A percentile compares a stretch with the other conserved stretches of the same genome.
These are phyloP conservation scores for Sarocladium oryzae DNA, from an alignment of 2,329 filamentous ascomycete species.

Conservation along the genomic window DNA sequence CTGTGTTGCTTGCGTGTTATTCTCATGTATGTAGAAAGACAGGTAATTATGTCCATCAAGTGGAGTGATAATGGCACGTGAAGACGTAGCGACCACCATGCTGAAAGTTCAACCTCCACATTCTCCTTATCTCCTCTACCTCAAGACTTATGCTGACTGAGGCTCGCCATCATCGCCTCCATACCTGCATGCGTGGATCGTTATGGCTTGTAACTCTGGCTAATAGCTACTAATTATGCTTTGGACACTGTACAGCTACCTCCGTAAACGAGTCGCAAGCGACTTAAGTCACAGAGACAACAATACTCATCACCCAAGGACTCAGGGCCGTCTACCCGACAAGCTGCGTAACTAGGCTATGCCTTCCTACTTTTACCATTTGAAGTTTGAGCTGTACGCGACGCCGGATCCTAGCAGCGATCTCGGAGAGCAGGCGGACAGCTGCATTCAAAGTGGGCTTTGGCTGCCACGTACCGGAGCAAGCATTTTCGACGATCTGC, in stretches of 20 bases:
- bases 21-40: no score
- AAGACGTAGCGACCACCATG: no score
- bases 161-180: neutral
- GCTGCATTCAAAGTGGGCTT: conserved; percentile 16
- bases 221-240: neutral
- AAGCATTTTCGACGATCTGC: conserved; percentile 50
- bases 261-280: neutral
- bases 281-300: neutral
- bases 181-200: neutral
- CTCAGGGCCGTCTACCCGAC: neutral
- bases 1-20: no score
- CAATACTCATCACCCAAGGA: neutral
- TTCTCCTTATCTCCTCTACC: no score
- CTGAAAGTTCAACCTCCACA: neutral
- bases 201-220: conserved; percentile 1
- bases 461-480: conserved; percentile 45
- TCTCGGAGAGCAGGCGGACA: conserved; percentile 11
- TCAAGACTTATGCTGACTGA: no score
- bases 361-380: conserved; percentile 58
- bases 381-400: conserved; percentile 60
- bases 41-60: no score
- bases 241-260: neutral
- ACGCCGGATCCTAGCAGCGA: conserved; percentile 29
- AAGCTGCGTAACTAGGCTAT: conserved; percentile 31
- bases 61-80: no score